phyloP scores from a whole-genome alignment of 1,284 basidiomycete genomes.

The Malassezia caprae region DNA sequence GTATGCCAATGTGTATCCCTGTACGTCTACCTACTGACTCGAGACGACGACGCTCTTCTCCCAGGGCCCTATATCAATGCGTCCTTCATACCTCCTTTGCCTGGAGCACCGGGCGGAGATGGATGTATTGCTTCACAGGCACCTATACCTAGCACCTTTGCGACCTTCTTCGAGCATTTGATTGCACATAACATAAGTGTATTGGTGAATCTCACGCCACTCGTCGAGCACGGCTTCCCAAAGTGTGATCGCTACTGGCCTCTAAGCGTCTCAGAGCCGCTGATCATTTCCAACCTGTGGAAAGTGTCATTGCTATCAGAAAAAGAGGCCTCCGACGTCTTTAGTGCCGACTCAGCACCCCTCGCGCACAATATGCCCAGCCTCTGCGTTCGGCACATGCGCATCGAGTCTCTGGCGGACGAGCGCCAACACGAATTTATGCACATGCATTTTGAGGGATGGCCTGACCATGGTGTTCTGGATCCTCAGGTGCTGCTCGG shows the following conservation, averaged over 20 bases:
- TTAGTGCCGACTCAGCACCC: constrained; percentile 7
- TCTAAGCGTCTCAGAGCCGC: constrained; percentile 18
- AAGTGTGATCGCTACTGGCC: constrained; percentile 46
- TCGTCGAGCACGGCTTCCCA: constrained; percentile 24
- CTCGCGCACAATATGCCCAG: constrained; percentile 14
- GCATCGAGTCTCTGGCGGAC: not conserved
- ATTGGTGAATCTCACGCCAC: constrained; percentile 43
- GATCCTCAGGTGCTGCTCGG: constrained; percentile 28
- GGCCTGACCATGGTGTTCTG: constrained; percentile 75
- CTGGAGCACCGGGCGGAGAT: constrained; percentile 34
- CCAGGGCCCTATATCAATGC: constrained; percentile 35
- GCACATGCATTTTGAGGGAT: constrained; percentile 63
- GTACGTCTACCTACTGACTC: not conserved
- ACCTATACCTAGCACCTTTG: constrained; percentile 76
- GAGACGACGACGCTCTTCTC: constrained; percentile 30
- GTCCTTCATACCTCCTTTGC: constrained; percentile 27
- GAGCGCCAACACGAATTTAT: constrained; percentile 49
- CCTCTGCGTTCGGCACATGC: not conserved
- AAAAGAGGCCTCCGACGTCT: not conserved
- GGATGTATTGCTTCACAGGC: constrained; percentile 89
- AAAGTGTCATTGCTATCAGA: not conserved
- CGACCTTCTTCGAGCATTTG: constrained; percentile 60
- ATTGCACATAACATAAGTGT: constrained; percentile 17
- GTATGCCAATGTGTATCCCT: constrained; percentile 14
- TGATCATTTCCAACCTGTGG: not conserved